These are phyloP conservation scores for Agarophyton chilense DNA, from an alignment of 23 red algal species.

Conservation along the genomic window DNA sequence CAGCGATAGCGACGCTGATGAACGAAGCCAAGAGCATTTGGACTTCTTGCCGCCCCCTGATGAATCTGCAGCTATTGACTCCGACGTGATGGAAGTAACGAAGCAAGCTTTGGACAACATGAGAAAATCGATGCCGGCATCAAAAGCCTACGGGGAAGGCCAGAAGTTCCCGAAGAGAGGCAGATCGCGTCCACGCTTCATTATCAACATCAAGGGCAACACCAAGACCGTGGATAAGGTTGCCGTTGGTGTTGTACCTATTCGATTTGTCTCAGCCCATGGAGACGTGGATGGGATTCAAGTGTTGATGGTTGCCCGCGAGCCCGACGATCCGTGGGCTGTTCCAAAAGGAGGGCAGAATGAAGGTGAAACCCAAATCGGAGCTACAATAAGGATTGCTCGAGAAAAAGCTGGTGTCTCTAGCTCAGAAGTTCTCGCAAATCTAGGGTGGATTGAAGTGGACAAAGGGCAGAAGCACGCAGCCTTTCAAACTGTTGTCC, in stretches of 20 bases:
- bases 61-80: neutral
- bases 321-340: constrained; percentile 56
- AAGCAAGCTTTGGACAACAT: neutral
- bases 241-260: constrained; percentile 54
- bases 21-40: constrained; percentile 9
- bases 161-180: neutral
- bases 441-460: constrained; percentile 55
- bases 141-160: neutral
- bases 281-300: constrained; percentile 20
- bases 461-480: constrained; percentile 43
- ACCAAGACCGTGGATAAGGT: constrained; percentile 58
- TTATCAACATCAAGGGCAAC: constrained; percentile 64
- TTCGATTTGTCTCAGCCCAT: constrained; percentile 26
- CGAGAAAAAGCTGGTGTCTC: constrained; percentile 59
- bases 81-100: neutral
- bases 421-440: constrained; percentile 52
- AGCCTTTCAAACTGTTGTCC: constrained; percentile 44
- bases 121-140: neutral
- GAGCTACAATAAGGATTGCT: constrained; percentile 47
- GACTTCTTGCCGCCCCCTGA: neutral
- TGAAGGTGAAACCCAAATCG: constrained; percentile 50
- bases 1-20: constrained; percentile 21
- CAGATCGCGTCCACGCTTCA: constrained; percentile 25
- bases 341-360: constrained; percentile 62
- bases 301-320: constrained; percentile 57